These are phyloP conservation scores for Populus ilicifolia DNA, from an alignment of 345 rosid genomes.

Conservation along the genomic window DNA sequence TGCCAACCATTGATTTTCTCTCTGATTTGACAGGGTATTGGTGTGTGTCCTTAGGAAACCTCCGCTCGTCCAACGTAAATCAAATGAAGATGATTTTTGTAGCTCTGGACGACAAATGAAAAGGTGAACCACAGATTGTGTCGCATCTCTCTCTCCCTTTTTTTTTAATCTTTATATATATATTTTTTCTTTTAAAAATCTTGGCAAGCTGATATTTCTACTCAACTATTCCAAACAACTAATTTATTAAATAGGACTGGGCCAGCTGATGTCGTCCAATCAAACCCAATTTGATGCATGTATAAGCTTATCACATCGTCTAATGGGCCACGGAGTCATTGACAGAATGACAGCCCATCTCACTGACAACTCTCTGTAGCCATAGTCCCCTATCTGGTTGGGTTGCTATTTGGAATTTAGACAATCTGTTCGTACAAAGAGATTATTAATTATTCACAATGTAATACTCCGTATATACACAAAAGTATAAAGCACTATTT, in stretches of 20 bases:
- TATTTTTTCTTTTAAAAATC: too few relatives aligned
- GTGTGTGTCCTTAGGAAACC: not conserved
- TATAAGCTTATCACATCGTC: not conserved
- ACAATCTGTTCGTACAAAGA: not conserved
- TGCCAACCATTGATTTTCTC: conserved; percentile 19
- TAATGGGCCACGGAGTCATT: not conserved
- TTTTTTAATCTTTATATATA: too few relatives aligned
- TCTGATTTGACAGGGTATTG: not conserved
- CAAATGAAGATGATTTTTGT: not conserved
- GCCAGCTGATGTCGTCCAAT: not conserved
- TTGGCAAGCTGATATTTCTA: too few relatives aligned
- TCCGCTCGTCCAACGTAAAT: not conserved
- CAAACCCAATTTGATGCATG: not conserved
- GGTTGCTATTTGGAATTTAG: not conserved
- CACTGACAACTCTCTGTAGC: not conserved
- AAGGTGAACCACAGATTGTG: too few relatives aligned
- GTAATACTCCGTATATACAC: not conserved
- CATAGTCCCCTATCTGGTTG: not conserved
- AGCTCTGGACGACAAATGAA: too few relatives aligned
- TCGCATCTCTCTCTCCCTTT: too few relatives aligned
- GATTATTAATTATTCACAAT: not conserved
- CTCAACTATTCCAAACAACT: not conserved
- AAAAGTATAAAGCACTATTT: too few relatives aligned
- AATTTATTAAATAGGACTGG: not conserved
- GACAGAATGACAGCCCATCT: not conserved